Percentiles rank a stretch among this genome's conserved stretches.
phyloP scores from a whole-genome alignment of 2,329 filamentous ascomycete genomes.

The Colletotrichum melonis region DNA sequence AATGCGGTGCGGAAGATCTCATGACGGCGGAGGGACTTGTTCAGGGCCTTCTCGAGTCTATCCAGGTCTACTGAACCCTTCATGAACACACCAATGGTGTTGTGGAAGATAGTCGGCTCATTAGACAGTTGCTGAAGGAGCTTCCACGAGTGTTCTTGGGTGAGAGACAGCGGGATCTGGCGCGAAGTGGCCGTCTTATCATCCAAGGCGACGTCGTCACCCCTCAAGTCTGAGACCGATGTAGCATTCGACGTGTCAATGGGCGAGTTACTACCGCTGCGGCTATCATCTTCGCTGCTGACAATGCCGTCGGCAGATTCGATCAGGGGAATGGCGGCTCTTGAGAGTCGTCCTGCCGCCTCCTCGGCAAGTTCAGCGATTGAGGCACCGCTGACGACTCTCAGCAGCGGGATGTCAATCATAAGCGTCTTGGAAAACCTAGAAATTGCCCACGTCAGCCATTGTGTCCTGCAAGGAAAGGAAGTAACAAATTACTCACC shows the following conservation, averaged over 20 bases:
- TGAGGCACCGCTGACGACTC: slow-evolving; percentile 51
- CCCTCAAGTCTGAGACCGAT: neutral
- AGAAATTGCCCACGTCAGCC: neutral
- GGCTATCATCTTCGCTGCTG: neutral
- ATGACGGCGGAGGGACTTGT: slow-evolving; percentile 42
- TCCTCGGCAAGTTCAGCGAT: slow-evolving; percentile 33
- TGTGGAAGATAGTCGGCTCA: slow-evolving; percentile 56
- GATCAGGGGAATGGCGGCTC: slow-evolving; percentile 2
- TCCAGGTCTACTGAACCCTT: slow-evolving; percentile 47
- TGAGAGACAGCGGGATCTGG: slow-evolving; percentile 1
- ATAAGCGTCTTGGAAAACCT: slow-evolving; percentile 57
- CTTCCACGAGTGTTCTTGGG: slow-evolving; percentile 8
- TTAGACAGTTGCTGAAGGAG: slow-evolving; percentile 46
- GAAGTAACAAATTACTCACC: slow-evolving; percentile 48
- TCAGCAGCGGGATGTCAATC: slow-evolving; percentile 57
- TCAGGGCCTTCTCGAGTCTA: slow-evolving; percentile 47
- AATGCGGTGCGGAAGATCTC: slow-evolving; percentile 49
- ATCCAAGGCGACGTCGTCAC: neutral
- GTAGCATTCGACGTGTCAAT: neutral
- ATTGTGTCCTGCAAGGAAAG: neutral
- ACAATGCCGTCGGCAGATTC: neutral
- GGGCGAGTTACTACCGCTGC: neutral
- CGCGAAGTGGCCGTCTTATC: neutral
- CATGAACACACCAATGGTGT: slow-evolving; percentile 42
- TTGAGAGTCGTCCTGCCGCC: slow-evolving; percentile 4